Conservation (phyloP, 352 stramenopile genomes). For the Globisporangium abappressorium region DNA sequence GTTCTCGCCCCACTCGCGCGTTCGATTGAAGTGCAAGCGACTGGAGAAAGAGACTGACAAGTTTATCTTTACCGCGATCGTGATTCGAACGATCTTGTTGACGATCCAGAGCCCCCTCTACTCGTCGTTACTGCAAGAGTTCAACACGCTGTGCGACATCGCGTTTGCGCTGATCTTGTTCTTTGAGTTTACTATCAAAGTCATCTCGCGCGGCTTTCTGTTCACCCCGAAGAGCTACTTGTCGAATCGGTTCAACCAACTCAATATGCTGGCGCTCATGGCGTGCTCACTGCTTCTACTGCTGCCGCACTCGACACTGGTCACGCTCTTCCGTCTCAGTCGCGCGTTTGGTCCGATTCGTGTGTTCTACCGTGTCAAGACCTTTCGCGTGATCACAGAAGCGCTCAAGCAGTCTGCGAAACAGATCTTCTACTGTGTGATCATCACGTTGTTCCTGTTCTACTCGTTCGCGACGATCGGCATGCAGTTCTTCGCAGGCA, state of each 20-base stretch:
- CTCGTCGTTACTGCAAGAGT: conserved; percentile 74
- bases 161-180: conserved; percentile 70
- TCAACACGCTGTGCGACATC: conserved; percentile 70
- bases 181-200: conserved; percentile 85
- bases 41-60: conserved; percentile 83
- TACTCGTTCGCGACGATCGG: conserved; percentile 84
- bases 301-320: conserved; percentile 74
- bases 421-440: conserved; percentile 80
- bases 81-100: conserved; percentile 71
- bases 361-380: conserved; percentile 84
- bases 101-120: conserved; percentile 79
- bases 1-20: conserved; percentile 64
- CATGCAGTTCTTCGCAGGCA: conserved; percentile 81
- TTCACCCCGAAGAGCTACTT: conserved; percentile 80
- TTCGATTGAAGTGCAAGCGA: conserved; percentile 63
- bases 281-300: conserved; percentile 69
- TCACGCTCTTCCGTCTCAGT: conserved; percentile 68
- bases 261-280: conserved; percentile 82
- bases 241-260: conserved; percentile 78
- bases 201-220: conserved; percentile 74
- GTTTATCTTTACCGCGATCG: conserved; percentile 80
- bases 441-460: conserved; percentile 79
- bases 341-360: conserved; percentile 79
- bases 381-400: conserved; percentile 82
- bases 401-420: conserved; percentile 68